Evolutionary conservation across 805 yeast genomes (phyloP), one percentile per base, ranked within the genome.

Genomic region (Cyberlindnera xylosilytica): DNA sequence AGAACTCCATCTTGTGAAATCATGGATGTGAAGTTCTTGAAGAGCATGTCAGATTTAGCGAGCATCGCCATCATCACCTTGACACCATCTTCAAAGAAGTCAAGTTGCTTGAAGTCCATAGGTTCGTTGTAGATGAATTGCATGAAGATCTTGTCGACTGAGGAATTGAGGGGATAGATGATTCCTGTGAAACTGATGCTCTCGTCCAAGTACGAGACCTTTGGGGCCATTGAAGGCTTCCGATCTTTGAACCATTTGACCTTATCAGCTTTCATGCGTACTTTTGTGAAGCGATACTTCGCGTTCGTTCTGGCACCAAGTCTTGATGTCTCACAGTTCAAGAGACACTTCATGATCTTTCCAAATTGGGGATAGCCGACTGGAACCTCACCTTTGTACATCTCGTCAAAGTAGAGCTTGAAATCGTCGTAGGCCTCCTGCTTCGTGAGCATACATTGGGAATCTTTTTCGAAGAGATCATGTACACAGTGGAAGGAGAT

Each of bases 261-360:
- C 10, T 18, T 23, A 4, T 17, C 31, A 9, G 12, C 9, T n/a
- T 24, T 41, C 12, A 49, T 16, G 7, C 40, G 10, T 5, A 53
- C 18, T 12, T 46, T 41, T 2, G 36, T 6, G 57, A 87, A 88
- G 60, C 87, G 95, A 62, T 89, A 89, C 58, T 83, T 83, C 17
- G 91, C 80, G 56, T 82, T 84, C 2, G 90, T 90, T 38, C 95
- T 70, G 60, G 81, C 78, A 2, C 97, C 97, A 40, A 88, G 67
- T 41, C 97, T 72, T 16, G 45, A 34, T 2, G 50, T 46, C 12
- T 40, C 23, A 19, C 41, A 36, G 2, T 29, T 23, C 28, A 32
- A 38, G 9, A 44, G 29, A 18, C 31, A 13, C 29, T 42, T 46
- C 36, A 46, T 38, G 12, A 49, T 34, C 39, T 49, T 49, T 3